These are phyloP conservation scores for Erythrophleum ivorense DNA, from an alignment of 331 rosid species.

Conservation along the genomic window DNA sequence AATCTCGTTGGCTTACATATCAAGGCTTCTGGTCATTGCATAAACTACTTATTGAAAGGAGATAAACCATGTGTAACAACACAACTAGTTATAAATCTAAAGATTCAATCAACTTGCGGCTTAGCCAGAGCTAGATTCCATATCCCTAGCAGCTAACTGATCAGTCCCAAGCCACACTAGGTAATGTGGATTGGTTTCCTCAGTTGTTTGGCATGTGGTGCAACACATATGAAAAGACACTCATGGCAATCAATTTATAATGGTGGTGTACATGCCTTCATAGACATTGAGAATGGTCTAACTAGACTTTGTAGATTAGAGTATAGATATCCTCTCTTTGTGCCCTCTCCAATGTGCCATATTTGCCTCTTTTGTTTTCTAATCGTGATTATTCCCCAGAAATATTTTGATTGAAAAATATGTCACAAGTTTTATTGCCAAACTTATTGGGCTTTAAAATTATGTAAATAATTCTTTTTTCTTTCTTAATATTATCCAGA, in stretches of 20 bases:
- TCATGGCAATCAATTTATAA: constrained; percentile 7
- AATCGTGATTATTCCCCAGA: not conserved
- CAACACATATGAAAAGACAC: not conserved
- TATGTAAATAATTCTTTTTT: not conserved
- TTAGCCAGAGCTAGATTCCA: not conserved
- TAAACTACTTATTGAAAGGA: not conserved
- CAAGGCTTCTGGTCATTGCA: not conserved
- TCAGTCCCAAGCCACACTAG: not conserved
- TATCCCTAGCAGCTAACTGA: not conserved
- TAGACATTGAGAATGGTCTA: not conserved
- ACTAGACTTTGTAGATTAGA: not conserved
- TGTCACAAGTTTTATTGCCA: not conserved
- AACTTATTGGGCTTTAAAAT: not conserved
- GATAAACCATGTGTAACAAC: not conserved
- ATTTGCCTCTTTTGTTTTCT: not conserved
- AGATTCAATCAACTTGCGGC: not conserved
- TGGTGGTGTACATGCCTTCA: not conserved
- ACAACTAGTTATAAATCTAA: not conserved
- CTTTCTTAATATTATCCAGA: constrained; percentile 1
- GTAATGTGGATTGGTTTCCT: constrained; percentile 4
- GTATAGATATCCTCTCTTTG: not conserved
- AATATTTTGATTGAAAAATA: constrained; percentile 8
- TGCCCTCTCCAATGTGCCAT: not conserved
- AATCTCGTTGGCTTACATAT: not conserved
- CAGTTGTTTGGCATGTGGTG: not conserved